Percentiles rank a stretch among this genome's conserved stretches.
Evolutionary conservation across 345 rosid genomes (phyloP).

Genomic region (Clarkia xantiana): DNA sequence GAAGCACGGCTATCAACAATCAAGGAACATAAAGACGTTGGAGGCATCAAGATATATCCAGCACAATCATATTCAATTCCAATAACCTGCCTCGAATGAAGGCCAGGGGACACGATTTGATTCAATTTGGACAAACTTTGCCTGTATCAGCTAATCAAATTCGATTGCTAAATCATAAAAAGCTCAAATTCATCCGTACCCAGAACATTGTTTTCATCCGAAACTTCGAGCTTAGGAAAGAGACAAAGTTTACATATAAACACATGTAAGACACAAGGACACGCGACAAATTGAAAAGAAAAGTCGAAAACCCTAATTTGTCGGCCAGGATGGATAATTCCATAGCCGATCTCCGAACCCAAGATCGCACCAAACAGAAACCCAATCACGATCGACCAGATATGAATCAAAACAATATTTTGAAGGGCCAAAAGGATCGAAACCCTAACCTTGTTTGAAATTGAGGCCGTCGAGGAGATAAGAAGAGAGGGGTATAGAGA

Average conservation of each 20-base stretch:
- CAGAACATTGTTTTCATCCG: too few relatives aligned
- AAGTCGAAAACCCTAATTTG: slow-evolving; percentile 5
- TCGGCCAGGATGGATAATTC: slow-evolving; percentile 3
- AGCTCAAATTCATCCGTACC: too few relatives aligned
- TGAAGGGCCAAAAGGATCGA: background rate
- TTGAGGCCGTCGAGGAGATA: slow-evolving; percentile 20
- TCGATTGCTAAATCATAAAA: too few relatives aligned
- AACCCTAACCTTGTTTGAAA: slow-evolving; percentile 19
- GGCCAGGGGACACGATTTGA: too few relatives aligned
- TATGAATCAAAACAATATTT: background rate
- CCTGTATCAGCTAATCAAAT: too few relatives aligned
- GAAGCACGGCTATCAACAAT: too few relatives aligned
- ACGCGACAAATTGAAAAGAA: background rate
- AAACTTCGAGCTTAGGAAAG: background rate
- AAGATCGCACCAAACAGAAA: slow-evolving; percentile 4
- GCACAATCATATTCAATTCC: too few relatives aligned
- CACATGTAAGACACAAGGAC: background rate
- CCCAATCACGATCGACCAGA: background rate
- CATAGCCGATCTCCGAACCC: slow-evolving; percentile 8
- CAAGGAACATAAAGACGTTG: too few relatives aligned
- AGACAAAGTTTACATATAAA: background rate
- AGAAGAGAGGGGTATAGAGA: slow-evolving; percentile 1
- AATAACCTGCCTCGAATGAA: too few relatives aligned
- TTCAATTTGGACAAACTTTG: too few relatives aligned
- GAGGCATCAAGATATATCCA: too few relatives aligned